A percentile compares a stretch with the other conserved stretches of the same genome.
These are phyloP conservation scores for Schizophyllum amplum DNA, from an alignment of 1,284 basidiomycete genomes.

Conservation along the genomic window DNA sequence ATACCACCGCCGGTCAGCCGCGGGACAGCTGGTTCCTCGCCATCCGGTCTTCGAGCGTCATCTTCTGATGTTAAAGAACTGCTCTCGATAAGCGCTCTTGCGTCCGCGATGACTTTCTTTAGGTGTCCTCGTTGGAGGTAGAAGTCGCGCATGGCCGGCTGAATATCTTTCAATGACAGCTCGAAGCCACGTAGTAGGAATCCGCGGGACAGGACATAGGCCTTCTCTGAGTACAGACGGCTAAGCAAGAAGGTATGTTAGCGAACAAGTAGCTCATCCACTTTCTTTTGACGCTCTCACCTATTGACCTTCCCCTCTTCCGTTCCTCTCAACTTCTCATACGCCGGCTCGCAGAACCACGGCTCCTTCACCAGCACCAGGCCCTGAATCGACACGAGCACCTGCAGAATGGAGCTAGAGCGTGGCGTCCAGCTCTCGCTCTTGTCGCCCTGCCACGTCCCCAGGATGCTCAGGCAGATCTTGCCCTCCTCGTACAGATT, in stretches of 20 bases:
- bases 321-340: slow-evolving; percentile 83
- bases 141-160: slow-evolving; percentile 66
- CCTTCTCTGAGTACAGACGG: slow-evolving; percentile 85
- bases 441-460: slow-evolving; percentile 87
- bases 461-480: slow-evolving; percentile 86
- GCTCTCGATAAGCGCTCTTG: slow-evolving; percentile 59
- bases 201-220: slow-evolving; percentile 82
- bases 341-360: slow-evolving; percentile 91
- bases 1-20: slow-evolving; percentile 75
- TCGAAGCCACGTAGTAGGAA: slow-evolving; percentile 85
- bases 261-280: background rate
- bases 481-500: slow-evolving; percentile 96
- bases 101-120: slow-evolving; percentile 59
- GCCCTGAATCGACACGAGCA: slow-evolving; percentile 90
- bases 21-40: slow-evolving; percentile 59
- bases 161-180: slow-evolving; percentile 63
- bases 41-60: slow-evolving; percentile 20
- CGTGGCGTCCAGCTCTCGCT: slow-evolving; percentile 80
- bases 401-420: slow-evolving; percentile 82
- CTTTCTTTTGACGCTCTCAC: slow-evolving; percentile 22
- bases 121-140: slow-evolving; percentile 66
- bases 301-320: slow-evolving; percentile 84
- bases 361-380: slow-evolving; percentile 89
- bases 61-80: slow-evolving; percentile 24
- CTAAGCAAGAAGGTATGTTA: slow-evolving; percentile 27